These are phyloP conservation scores for Myxozyma monticola DNA, from an alignment of 805 yeast species.

Conservation along the genomic window DNA sequence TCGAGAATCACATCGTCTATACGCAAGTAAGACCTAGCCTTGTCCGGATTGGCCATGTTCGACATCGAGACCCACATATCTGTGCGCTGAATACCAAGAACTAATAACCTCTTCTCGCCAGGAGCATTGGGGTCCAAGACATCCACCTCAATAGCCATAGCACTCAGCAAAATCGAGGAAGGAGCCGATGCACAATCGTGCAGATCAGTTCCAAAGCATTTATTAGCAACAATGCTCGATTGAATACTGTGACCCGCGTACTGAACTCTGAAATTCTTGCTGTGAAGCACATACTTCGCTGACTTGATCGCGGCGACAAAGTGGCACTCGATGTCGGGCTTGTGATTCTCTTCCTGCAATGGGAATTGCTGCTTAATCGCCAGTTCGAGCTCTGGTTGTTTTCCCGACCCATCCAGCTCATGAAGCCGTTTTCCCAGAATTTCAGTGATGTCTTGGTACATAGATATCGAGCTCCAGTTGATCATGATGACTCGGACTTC, in stretches of 20 bases:
- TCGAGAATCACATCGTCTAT: conserved; percentile 17
- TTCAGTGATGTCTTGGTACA: conserved; percentile 10
- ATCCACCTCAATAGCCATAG: conserved; percentile 20
- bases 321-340: conserved; percentile 4
- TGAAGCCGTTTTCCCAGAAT: conserved; percentile 1
- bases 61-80: conserved; percentile 14
- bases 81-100: conserved; percentile 10
- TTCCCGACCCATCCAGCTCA: neutral
- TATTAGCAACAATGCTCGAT: conserved; percentile 8
- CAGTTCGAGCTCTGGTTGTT: neutral
- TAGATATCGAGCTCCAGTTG: conserved; percentile 12
- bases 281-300: conserved; percentile 4
- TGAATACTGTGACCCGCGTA: conserved; percentile 19
- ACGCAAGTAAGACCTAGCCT: conserved; percentile 10
- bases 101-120: conserved; percentile 10
- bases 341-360: too few relatives aligned
- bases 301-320: conserved; percentile 13
- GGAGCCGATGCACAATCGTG: neutral
- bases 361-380: neutral
- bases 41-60: conserved; percentile 3
- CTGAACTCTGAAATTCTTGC: conserved; percentile 13
- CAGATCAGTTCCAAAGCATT: neutral
- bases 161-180: conserved; percentile 17
- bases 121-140: conserved; percentile 9
- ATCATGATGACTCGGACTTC: conserved; percentile 13